Evolutionary conservation across 2,329 filamentous ascomycete species (phyloP).

Genomic region (Tolypocladium paradoxum): DNA sequence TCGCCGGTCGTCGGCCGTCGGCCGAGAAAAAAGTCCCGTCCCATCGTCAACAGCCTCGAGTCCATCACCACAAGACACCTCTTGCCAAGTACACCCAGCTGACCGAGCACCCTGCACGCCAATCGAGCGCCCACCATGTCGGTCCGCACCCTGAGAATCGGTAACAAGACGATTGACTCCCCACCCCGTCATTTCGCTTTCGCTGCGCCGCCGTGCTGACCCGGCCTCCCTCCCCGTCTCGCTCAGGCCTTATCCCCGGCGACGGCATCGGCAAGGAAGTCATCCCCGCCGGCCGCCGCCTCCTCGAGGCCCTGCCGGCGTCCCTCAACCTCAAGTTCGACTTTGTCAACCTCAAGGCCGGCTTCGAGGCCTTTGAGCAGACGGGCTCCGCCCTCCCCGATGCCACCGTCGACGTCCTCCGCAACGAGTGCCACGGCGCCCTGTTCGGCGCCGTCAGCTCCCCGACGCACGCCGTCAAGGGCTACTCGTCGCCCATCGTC

Average conservation of each 20-base stretch:
- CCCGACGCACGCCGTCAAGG: constrained; percentile 77
- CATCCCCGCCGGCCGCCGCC: constrained; percentile 82
- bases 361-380: constrained; percentile 86
- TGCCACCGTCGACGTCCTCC: constrained; percentile 78
- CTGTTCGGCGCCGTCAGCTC: constrained; percentile 95
- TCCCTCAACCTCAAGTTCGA: constrained; percentile 89
- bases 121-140: constrained; percentile 21
- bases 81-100: background rate
- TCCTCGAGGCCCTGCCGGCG: constrained; percentile 87
- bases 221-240: background rate
- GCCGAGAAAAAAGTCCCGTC: background rate
- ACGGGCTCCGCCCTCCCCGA: constrained; percentile 84
- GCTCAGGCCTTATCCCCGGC: constrained; percentile 84
- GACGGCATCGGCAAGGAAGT: constrained; percentile 98
- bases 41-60: background rate
- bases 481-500: constrained; percentile 94
- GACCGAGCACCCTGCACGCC: background rate
- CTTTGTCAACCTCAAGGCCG: constrained; percentile 86
- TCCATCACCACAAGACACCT: background rate
- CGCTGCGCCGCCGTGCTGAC: background rate
- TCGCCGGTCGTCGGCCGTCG: background rate
- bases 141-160: constrained; percentile 30
- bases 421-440: constrained; percentile 86
- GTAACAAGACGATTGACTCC: constrained; percentile 12
- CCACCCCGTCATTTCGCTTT: background rate